Evolutionary conservation across 2,329 filamentous ascomycete genomes (phyloP).

Genomic region (Fusarium sp.): DNA sequence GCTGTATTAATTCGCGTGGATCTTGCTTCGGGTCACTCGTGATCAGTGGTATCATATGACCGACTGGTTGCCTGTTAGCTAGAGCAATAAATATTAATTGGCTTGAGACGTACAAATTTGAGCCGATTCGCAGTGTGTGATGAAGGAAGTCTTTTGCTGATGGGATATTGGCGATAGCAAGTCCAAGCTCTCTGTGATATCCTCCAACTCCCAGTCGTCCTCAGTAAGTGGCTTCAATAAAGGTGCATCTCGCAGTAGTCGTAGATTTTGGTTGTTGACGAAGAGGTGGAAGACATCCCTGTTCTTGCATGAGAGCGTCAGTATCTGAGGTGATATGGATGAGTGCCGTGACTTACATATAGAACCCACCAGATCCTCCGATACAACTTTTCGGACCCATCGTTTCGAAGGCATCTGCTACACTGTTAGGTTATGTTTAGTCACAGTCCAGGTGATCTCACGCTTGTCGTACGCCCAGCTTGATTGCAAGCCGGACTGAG

Average conservation of each 20-base stretch:
- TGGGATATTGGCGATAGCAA: background rate
- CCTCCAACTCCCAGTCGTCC: slow-evolving; percentile 36
- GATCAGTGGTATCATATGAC: background rate
- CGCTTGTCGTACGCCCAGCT: slow-evolving; percentile 21
- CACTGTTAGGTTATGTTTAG: rapidly evolving
- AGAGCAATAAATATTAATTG: rapidly evolving
- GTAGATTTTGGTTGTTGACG: slow-evolving; percentile 21
- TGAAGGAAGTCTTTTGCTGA: slow-evolving; percentile 17
- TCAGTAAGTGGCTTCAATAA: slow-evolving; percentile 2
- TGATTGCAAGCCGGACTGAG: slow-evolving; percentile 21
- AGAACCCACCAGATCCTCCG: slow-evolving; percentile 40
- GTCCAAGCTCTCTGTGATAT: background rate
- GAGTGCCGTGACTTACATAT: slow-evolving; percentile 10
- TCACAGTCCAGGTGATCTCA: background rate
- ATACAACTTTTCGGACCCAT: slow-evolving; percentile 10
- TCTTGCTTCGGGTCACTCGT: background rate
- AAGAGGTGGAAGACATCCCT: slow-evolving; percentile 33
- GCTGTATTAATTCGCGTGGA: background rate
- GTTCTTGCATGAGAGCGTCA: background rate
- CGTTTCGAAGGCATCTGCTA: slow-evolving; percentile 2
- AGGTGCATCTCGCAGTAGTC: background rate
- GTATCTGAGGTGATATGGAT: rapidly evolving
- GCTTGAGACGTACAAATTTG: slow-evolving; percentile 16
- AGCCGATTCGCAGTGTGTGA: slow-evolving; percentile 23
- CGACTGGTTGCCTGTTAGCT: background rate